A percentile compares a stretch with the other conserved stretches of the same genome.
Evolutionary conservation across 2,329 filamentous ascomycete species (phyloP).

Genomic region (Beauveria bassiana): DNA sequence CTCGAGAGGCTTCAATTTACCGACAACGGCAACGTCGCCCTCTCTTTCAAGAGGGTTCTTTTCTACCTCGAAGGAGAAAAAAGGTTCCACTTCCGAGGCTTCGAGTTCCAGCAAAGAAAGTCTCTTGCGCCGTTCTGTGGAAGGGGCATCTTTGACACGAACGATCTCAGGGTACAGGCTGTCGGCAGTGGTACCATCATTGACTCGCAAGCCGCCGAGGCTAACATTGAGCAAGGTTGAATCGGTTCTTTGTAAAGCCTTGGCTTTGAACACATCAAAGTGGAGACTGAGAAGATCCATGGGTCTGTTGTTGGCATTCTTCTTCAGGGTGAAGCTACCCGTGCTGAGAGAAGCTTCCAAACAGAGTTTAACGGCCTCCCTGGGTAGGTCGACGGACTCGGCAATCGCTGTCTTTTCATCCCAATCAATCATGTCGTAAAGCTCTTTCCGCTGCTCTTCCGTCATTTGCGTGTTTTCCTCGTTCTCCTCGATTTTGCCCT

Average conservation of each 20-base stretch:
- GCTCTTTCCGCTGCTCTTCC: constrained; percentile 89
- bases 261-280: constrained; percentile 91
- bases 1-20: constrained; percentile 91
- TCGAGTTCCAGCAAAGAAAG: constrained; percentile 49
- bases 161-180: constrained; percentile 94
- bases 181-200: constrained; percentile 88
- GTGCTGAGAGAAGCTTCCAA: constrained; percentile 89
- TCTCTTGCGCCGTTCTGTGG: constrained; percentile 36
- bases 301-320: constrained; percentile 51
- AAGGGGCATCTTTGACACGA: constrained; percentile 79
- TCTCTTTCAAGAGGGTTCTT: constrained; percentile 90
- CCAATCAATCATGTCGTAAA: constrained; percentile 97
- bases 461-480: constrained; percentile 80
- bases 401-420: constrained; percentile 89
- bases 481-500: constrained; percentile 48
- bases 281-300: constrained; percentile 83
- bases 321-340: constrained; percentile 89
- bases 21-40: constrained; percentile 81
- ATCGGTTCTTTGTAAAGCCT: constrained; percentile 81
- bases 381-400: constrained; percentile 80
- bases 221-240: constrained; percentile 84
- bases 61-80: constrained; percentile 90
- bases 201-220: constrained; percentile 85
- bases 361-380: constrained; percentile 88
- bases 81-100: constrained; percentile 54